phyloP scores from a whole-genome alignment of 805 yeast genomes.

The Novakomyces olei region DNA sequence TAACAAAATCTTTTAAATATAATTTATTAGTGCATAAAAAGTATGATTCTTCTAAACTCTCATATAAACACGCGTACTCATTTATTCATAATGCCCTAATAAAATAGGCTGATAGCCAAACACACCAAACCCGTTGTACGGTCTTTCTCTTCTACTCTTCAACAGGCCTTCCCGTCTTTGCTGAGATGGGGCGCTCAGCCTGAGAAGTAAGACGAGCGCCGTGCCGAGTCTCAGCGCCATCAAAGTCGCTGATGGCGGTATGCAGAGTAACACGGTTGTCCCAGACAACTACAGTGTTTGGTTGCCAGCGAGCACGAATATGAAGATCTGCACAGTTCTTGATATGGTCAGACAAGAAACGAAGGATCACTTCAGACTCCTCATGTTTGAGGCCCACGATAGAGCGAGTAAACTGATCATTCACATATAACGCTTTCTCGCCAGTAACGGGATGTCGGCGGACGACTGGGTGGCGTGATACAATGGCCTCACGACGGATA shows the following conservation, averaged over 20 bases:
- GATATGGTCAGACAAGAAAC: conserved; percentile 30
- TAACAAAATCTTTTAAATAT: too few relatives aligned
- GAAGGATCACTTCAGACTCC: conserved; percentile 40
- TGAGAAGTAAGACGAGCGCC: conserved; percentile 56
- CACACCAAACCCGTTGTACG: too few relatives aligned
- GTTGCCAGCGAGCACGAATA: conserved; percentile 30
- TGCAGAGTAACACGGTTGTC: conserved; percentile 31
- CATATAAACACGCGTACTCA: too few relatives aligned
- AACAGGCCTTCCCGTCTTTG: too few relatives aligned
- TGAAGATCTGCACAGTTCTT: conserved; percentile 27
- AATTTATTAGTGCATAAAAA: too few relatives aligned
- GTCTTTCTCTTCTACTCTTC: too few relatives aligned
- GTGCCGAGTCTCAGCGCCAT: conserved; percentile 40
- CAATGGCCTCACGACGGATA: conserved; percentile 27
- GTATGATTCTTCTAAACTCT: too few relatives aligned
- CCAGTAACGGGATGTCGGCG: conserved; percentile 30
- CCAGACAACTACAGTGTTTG: conserved; percentile 30
- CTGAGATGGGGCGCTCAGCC: conserved; percentile 46
- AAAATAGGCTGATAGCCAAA: too few relatives aligned
- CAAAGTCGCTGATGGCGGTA: conserved; percentile 33
- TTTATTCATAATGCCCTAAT: too few relatives aligned
- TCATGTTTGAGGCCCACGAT: conserved; percentile 53
- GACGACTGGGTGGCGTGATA: conserved; percentile 26
- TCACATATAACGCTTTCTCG: conserved; percentile 24
- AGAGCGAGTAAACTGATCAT: conserved; percentile 29